Evolutionary conservation across 352 stramenopile species (phyloP).

Genomic region (Pythium volutum): DNA sequence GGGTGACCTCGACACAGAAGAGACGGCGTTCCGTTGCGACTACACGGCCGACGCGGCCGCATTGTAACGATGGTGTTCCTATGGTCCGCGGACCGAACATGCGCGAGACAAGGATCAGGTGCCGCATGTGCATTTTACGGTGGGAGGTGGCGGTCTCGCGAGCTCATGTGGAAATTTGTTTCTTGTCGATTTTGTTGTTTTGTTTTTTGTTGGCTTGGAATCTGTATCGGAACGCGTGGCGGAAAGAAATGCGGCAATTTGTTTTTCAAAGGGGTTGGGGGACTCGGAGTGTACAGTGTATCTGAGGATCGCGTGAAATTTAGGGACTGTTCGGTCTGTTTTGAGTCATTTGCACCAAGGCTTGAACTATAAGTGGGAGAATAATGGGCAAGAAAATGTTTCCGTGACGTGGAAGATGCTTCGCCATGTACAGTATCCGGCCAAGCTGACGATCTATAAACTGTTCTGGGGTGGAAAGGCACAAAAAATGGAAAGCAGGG

Average conservation of each 20-base stretch:
- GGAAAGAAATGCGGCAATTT: neutral
- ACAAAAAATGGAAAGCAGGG: neutral
- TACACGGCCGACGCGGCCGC: neutral
- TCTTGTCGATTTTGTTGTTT: neutral
- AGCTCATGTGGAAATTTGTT: neutral
- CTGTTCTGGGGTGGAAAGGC: neutral
- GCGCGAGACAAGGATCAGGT: neutral
- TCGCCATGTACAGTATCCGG: neutral
- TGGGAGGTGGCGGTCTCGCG: neutral
- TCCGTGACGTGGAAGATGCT: no score
- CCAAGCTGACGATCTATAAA: neutral
- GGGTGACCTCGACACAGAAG: neutral
- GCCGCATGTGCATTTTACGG: slow-evolving; percentile 1
- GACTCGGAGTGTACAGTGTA: no score
- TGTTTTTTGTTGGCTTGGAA: neutral
- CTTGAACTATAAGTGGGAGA: neutral
- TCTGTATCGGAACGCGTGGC: neutral
- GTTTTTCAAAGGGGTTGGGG: neutral
- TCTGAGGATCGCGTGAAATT: no score
- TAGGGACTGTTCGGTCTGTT: no score
- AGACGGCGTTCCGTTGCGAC: neutral
- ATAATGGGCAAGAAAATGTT: neutral
- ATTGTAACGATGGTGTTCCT: neutral
- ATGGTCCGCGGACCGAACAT: neutral
- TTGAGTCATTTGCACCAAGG: no score